phyloP scores from a whole-genome alignment of 2,329 filamentous ascomycete genomes.

The Neophaeococcomyces aloes region DNA sequence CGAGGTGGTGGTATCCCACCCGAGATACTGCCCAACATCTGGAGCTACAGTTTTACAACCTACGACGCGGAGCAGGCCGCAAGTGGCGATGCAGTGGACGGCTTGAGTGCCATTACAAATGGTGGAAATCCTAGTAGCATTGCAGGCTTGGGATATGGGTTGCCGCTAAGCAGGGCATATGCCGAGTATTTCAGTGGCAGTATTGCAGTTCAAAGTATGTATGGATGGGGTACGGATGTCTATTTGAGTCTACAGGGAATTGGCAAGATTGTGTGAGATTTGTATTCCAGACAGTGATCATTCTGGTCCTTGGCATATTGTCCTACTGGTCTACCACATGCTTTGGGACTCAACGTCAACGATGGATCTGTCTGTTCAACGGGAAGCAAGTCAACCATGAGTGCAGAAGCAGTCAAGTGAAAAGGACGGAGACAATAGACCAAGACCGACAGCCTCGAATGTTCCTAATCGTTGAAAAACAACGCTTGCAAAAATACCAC shows the following conservation, averaged over 20 bases:
- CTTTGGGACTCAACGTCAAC: no score
- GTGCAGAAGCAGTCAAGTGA: no score
- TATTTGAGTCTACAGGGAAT: slow-evolving; percentile 52
- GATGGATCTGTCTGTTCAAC: no score
- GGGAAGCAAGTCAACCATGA: no score
- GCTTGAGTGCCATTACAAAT: slow-evolving; percentile 63
- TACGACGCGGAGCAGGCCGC: slow-evolving; percentile 59
- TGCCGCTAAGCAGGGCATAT: slow-evolving; percentile 84
- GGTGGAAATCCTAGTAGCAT: slow-evolving; percentile 70
- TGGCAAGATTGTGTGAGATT: slow-evolving; percentile 35
- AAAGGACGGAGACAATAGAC: no score
- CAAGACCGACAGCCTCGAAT: no score
- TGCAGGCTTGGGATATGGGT: slow-evolving; percentile 82
- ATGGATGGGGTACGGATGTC: slow-evolving; percentile 76
- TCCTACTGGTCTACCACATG: no score
- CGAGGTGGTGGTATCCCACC: slow-evolving; percentile 87
- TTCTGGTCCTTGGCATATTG: no score
- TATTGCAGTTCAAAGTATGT: slow-evolving; percentile 87
- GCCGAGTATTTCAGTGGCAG: slow-evolving; percentile 97
- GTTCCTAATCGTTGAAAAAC: no score
- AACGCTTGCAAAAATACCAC: no score
- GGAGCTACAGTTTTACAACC: slow-evolving; percentile 96
- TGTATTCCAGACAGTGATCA: no score
- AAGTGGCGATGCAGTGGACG: slow-evolving; percentile 35
- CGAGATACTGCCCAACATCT: slow-evolving; percentile 74